Evolutionary conservation across 129 eudicot genomes (phyloP).

Genomic region (Solidago caesia): DNA sequence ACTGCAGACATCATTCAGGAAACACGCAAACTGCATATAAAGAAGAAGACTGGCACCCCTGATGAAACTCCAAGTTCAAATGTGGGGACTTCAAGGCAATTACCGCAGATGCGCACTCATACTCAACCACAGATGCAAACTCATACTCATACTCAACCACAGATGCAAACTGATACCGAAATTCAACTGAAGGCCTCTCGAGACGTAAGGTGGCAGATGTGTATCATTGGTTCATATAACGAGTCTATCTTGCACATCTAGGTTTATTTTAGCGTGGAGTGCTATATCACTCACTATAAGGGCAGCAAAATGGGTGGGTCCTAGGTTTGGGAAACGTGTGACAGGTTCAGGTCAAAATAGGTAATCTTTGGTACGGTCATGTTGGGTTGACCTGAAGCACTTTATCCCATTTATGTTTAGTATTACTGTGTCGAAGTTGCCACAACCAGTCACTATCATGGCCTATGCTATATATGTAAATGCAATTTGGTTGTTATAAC

Average conservation of each 20-base stretch:
- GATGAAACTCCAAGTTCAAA: constrained; percentile 30
- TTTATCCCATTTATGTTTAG: neutral
- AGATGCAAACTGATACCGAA: constrained; percentile 52
- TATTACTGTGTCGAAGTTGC: neutral
- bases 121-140: constrained; percentile 38
- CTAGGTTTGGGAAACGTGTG: neutral
- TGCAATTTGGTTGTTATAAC: neutral
- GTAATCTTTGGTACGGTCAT: neutral
- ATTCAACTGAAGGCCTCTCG: constrained; percentile 97
- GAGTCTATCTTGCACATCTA: constrained; percentile 2
- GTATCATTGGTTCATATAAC: constrained; percentile 39
- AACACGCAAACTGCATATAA: constrained; percentile 64
- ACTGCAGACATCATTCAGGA: constrained; percentile 90
- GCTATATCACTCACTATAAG: neutral
- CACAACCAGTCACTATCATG: neutral
- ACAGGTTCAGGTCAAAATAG: neutral
- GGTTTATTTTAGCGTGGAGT: constrained; percentile 1
- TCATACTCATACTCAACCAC: constrained; percentile 32
- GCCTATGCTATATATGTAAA: neutral
- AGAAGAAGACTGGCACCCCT: constrained; percentile 45
- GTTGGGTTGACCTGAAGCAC: neutral
- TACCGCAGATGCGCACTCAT: constrained; percentile 25
- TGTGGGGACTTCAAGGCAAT: constrained; percentile 34
- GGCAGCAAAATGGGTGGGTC: neutral
- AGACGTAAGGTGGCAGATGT: constrained; percentile 95